Evolutionary conservation across 108 stramenopile species (phyloP), one percentile per base, ranked within the genome.

Genomic region (Cylindrotheca fusiformis): DNA sequence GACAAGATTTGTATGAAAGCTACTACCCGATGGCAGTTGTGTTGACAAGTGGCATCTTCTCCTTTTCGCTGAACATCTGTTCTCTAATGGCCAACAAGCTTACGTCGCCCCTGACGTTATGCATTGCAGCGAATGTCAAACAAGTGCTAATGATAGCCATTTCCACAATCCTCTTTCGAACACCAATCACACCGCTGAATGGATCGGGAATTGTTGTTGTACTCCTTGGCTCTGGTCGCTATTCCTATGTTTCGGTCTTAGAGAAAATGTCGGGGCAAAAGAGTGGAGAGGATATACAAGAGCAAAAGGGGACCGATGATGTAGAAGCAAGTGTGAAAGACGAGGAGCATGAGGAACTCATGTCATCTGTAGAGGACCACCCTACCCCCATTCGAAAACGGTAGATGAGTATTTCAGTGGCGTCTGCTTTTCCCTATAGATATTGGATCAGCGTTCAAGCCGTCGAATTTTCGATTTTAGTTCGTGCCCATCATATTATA

Each of bases 71-170:
- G 19, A 95, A 95, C 64, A 80, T 91, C 53, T 79, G 70, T 45
- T 84, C 82, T 24, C 76, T 95, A 27, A 83, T 84, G 75, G 88
- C 94, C 21, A 95, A 92, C 67, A 91, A 92, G 58, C 61, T 92
- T 57, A 95, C 94, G 10, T 84, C 83, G 2, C 89, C 94, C 14
- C 56, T 95, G 48, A 95, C 94, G 8, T 65, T 95, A 22, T 90
- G 90, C 24, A 92, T 95, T 47, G 81, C 90, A 10, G 88, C 94
- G 29, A 95, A 95, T 72, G 88, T 92, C 46, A 95, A 95, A 55
- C 94, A 95, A 74, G 94, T 91, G 0, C 18, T 87, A 10, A 86
- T 88, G 83, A 87, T 85, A 57, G 68, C 58, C 46, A 51, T 87
- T 27, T 68, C 68, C 1, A 86, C 83, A 0, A 71, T 86, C 22